phyloP scores from a whole-genome alignment of 208 protist species.

The Trypanosoma grayi region DNA sequence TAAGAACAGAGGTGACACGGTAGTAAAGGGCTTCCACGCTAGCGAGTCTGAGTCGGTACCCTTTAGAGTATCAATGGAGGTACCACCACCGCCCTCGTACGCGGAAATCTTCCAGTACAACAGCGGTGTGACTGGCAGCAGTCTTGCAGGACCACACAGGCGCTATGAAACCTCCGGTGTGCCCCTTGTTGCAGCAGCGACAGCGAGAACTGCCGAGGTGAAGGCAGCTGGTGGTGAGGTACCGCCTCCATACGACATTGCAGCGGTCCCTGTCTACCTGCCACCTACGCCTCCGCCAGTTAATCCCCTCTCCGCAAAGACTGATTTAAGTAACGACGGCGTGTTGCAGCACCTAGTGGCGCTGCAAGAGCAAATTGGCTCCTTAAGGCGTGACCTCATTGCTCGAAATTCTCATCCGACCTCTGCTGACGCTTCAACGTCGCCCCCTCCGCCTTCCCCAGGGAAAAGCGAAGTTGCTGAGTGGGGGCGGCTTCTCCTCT shows the following conservation, averaged over 20 bases:
- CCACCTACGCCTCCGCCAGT: background rate
- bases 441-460: background rate
- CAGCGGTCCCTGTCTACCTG: background rate
- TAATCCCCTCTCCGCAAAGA: background rate
- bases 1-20: too few relatives aligned
- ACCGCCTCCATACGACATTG: background rate
- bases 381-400: background rate
- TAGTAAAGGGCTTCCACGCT: too few relatives aligned
- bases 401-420: background rate
- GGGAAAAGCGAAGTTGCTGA: background rate
- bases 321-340: background rate
- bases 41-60: too few relatives aligned
- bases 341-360: background rate
- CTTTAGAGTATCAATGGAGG: background rate
- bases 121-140: background rate
- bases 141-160: too few relatives aligned
- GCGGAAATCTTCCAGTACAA: background rate
- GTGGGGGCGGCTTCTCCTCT: conserved; percentile 6
- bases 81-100: conserved; percentile 6
- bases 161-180: too few relatives aligned
- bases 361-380: background rate
- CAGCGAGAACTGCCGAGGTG: background rate
- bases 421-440: background rate
- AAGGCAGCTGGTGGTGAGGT: background rate
- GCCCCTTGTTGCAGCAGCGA: background rate